A percentile compares a stretch with the other conserved stretches of the same genome.
Evolutionary conservation across 1,284 basidiomycete genomes (phyloP).

Genomic region (Trametes hirsuta): DNA sequence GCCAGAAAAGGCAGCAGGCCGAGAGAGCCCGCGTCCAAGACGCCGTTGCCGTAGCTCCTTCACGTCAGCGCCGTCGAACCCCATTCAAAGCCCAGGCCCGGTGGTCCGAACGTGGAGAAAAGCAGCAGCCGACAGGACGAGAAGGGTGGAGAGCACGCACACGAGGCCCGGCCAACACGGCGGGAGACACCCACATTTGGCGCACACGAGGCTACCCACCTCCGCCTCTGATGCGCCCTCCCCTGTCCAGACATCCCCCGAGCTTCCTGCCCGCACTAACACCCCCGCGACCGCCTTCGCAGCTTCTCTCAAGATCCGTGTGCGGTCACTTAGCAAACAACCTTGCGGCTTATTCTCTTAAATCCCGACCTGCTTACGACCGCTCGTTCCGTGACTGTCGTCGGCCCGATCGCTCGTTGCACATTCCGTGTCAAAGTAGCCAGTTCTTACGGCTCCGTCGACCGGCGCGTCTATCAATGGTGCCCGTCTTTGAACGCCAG

Average conservation of each 20-base stretch:
- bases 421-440: too few species aligned
- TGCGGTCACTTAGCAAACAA: too few species aligned
- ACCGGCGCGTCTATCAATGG: too few species aligned
- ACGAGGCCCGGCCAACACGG: background rate
- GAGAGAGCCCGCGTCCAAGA: conserved; percentile 1
- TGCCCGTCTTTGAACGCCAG: too few species aligned
- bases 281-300: background rate
- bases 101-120: background rate
- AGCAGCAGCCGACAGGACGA: background rate
- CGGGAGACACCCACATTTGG: background rate
- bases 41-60: conserved; percentile 10
- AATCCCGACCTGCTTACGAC: too few species aligned
- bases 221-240: conserved; percentile 2
- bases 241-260: background rate
- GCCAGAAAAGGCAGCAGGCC: conserved; percentile 8
- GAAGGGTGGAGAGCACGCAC: background rate
- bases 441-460: too few species aligned
- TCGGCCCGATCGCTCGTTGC: too few species aligned
- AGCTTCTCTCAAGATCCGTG: too few species aligned
- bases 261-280: background rate
- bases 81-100: conserved; percentile 7
- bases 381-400: too few species aligned
- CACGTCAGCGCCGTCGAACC: conserved; percentile 2
- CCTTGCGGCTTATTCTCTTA: too few species aligned
- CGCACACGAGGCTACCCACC: conserved; percentile 22